Conservation (phyloP, 1,284 basidiomycete species). For the Ganoderma multipileum region DNA sequence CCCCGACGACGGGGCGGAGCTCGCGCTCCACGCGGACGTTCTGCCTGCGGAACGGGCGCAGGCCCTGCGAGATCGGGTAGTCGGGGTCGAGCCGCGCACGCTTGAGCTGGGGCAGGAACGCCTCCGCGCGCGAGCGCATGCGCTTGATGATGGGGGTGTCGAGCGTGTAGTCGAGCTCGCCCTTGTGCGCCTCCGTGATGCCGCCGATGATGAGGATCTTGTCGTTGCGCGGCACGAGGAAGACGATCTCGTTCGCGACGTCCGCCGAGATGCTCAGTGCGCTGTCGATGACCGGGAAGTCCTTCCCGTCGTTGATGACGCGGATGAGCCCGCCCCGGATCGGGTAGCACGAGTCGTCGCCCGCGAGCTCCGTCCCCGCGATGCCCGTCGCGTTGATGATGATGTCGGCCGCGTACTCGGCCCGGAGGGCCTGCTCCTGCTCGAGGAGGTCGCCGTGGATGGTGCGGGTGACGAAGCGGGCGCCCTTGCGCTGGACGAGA, state of each 20-base stretch:
- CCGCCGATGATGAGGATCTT: slow-evolving; percentile 42
- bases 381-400: slow-evolving; percentile 47
- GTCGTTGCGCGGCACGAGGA: slow-evolving; percentile 45
- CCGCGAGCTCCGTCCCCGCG: slow-evolving; percentile 40
- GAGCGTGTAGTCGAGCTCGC: slow-evolving; percentile 41
- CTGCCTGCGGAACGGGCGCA: slow-evolving; percentile 41
- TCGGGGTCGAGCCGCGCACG: slow-evolving; percentile 40
- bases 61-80: slow-evolving; percentile 43
- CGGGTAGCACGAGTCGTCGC: slow-evolving; percentile 43
- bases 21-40: slow-evolving; percentile 47
- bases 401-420: slow-evolving; percentile 40
- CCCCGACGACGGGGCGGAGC: slow-evolving; percentile 28
- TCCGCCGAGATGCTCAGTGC: slow-evolving; percentile 39
- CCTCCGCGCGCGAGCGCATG: slow-evolving; percentile 43
- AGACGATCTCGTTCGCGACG: slow-evolving; percentile 39
- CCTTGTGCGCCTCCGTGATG: slow-evolving; percentile 39
- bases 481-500: slow-evolving; percentile 42
- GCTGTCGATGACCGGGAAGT: slow-evolving; percentile 44
- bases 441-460: slow-evolving; percentile 37
- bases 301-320: slow-evolving; percentile 45
- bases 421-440: slow-evolving; percentile 41
- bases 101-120: slow-evolving; percentile 41
- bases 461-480: slow-evolving; percentile 35
- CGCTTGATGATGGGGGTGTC: slow-evolving; percentile 43
- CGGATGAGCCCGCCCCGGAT: slow-evolving; percentile 48